These are phyloP conservation scores for Colletotrichum melonis DNA, from an alignment of 2,329 filamentous ascomycete genomes.

Conservation along the genomic window DNA sequence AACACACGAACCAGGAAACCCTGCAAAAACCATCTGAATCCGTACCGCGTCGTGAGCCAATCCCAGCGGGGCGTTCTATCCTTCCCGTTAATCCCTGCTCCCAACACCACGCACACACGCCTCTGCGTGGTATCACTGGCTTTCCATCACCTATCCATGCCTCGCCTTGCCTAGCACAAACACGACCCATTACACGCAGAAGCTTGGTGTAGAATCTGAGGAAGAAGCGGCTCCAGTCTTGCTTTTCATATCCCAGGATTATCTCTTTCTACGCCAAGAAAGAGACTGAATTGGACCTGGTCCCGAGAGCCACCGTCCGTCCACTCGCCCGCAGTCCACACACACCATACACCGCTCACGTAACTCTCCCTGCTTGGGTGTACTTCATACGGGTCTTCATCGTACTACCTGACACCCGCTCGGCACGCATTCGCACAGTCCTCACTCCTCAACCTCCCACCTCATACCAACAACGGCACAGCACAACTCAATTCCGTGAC, in stretches of 20 bases:
- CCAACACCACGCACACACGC: slow-evolving; percentile 2
- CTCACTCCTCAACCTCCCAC: not conserved
- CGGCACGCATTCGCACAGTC: not conserved
- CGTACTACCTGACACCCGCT: not conserved
- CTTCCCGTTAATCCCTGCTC: slow-evolving; percentile 30
- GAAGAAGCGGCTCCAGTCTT: not conserved
- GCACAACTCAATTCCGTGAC: not conserved
- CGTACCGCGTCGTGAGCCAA: slow-evolving; percentile 31
- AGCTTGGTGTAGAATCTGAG: not conserved
- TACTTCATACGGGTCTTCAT: not conserved
- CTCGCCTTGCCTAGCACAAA: slow-evolving; percentile 3
- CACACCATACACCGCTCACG: not conserved
- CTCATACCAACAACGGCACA: not conserved
- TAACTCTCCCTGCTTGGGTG: not conserved
- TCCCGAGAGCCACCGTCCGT: not conserved
- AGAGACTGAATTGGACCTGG: not conserved
- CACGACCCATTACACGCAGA: slow-evolving; percentile 21
- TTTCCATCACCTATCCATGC: not conserved
- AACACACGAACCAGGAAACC: not conserved
- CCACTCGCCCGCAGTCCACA: not conserved
- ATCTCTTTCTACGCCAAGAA: slow-evolving; percentile 3
- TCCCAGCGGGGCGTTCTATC: not conserved
- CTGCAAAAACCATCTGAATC: not conserved
- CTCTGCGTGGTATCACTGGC: slow-evolving; percentile 4
- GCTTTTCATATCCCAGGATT: not conserved